Base-by-base conservation (phyloP, 371 early-diverging fungal genomes). In the Lichtheimia ornata region DNA sequence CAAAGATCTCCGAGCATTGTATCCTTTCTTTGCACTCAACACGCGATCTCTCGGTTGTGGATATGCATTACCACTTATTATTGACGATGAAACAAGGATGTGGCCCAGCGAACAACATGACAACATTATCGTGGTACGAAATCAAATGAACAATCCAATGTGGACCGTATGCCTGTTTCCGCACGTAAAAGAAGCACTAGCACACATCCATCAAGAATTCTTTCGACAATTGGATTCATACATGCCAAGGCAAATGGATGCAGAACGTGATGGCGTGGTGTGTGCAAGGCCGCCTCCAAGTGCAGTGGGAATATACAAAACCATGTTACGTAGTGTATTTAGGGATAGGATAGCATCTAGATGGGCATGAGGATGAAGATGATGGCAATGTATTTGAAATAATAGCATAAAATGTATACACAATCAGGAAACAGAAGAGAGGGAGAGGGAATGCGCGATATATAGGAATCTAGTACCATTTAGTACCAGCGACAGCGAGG, bases 61-160 rank as follows among this genome's bases (percentile, higher is more conserved):
- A 5, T 84, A 72, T 50, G 67, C 81, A 0, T 64, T 86, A 5
- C 89, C 93, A 7, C 58, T 92, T 3, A 87, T 91, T 50, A 58
- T 92, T 18, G 93, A 92, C 59, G 93, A 92, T 62, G 84, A 88
- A 69, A 86, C 82, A 7, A 75, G 78, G 9, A 89, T 89, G 88
- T 92, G 93, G 93, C 89, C 89, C 6, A 28, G 65, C 12, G 88
- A 90, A 13, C 93, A 92, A 58, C 91, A 88, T 47, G 91, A 90
- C 57, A 88, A 90, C 62, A 88, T 92, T 54, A 88, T 92, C 59
- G 90, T 89, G 51, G 90, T 92, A 50, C 83, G 82, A 56, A 81
- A 84, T 35, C 82, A 77, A 55, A 61, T 61, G 17, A 74, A 75
- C 25, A 71, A 79, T 0, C 60, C 71, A 4, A 82, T 87, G 5